phyloP scores from a whole-genome alignment of 2,329 filamentous ascomycete species.

The Venturiaceae sp. region DNA sequence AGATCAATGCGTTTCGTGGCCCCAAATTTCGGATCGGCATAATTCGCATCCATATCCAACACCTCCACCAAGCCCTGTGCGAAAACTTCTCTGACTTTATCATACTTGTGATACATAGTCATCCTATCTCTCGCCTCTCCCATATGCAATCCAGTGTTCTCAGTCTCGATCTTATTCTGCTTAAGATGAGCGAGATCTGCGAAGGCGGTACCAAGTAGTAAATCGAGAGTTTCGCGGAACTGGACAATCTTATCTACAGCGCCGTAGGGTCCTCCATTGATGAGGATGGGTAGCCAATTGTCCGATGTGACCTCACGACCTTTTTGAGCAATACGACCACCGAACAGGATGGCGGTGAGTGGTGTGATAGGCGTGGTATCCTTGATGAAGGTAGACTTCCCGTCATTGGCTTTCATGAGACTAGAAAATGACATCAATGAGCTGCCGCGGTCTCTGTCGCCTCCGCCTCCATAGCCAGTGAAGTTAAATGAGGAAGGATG shows the following conservation, averaged over 20 bases:
- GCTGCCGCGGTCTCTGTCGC: not conserved
- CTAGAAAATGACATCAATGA: slow-evolving; percentile 7
- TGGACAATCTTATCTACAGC: not conserved
- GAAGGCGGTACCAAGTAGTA: not conserved
- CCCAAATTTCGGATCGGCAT: no score
- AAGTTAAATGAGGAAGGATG: slow-evolving; percentile 7
- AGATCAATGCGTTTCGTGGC: no score
- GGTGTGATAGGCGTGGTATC: slow-evolving; percentile 17
- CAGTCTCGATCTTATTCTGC: not conserved
- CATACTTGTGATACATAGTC: not conserved
- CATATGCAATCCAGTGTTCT: not conserved
- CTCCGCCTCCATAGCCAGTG: not conserved
- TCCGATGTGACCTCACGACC: not conserved
- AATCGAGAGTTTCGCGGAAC: not conserved
- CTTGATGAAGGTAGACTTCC: slow-evolving; percentile 12
- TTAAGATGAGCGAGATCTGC: not conserved
- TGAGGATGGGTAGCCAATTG: not conserved
- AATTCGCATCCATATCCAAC: not conserved
- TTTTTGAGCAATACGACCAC: slow-evolving; percentile 6
- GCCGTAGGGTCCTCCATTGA: not conserved
- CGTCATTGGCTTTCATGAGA: slow-evolving; percentile 8
- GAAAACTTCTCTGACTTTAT: not conserved
- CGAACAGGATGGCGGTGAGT: slow-evolving; percentile 20
- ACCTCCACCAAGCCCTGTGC: not conserved
- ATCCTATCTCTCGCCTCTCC: not conserved